These are phyloP conservation scores for Aciculoconidium aculeatum DNA, from an alignment of 805 yeast species.

Conservation along the genomic window DNA sequence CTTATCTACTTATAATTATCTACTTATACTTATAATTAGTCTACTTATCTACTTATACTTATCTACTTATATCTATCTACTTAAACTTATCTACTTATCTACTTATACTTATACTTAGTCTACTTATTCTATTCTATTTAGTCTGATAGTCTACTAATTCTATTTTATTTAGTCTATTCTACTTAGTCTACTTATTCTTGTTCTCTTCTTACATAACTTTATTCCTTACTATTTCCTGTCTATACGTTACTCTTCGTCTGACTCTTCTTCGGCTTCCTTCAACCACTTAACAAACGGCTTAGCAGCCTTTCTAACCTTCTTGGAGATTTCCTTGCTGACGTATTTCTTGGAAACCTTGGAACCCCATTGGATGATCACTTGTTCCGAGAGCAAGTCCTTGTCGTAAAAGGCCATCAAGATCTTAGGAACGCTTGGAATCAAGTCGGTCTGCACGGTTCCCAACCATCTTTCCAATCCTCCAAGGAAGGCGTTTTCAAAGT, in stretches of 20 bases:
- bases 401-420: conserved; percentile 78
- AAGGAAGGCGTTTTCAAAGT: conserved; percentile 79
- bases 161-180: too few relatives aligned
- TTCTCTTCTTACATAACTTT: too few relatives aligned
- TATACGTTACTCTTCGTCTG: conserved; percentile 49
- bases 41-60: too few relatives aligned
- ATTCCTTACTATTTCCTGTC: background rate
- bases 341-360: conserved; percentile 87
- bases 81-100: too few relatives aligned
- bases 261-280: conserved; percentile 84
- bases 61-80: too few relatives aligned
- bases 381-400: conserved; percentile 80
- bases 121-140: too few relatives aligned
- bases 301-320: conserved; percentile 93
- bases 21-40: too few relatives aligned
- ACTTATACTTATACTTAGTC: too few relatives aligned
- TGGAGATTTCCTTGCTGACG: conserved; percentile 85
- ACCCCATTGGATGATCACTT: conserved; percentile 77
- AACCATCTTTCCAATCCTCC: conserved; percentile 95
- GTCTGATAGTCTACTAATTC: too few relatives aligned
- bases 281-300: conserved; percentile 95
- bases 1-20: too few relatives aligned
- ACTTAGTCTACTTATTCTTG: too few relatives aligned
- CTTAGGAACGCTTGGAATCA: conserved; percentile 72
- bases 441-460: conserved; percentile 68